Evolutionary conservation across 2,329 filamentous ascomycete species (phyloP).

Genomic region (Sporothrix schenckii): DNA sequence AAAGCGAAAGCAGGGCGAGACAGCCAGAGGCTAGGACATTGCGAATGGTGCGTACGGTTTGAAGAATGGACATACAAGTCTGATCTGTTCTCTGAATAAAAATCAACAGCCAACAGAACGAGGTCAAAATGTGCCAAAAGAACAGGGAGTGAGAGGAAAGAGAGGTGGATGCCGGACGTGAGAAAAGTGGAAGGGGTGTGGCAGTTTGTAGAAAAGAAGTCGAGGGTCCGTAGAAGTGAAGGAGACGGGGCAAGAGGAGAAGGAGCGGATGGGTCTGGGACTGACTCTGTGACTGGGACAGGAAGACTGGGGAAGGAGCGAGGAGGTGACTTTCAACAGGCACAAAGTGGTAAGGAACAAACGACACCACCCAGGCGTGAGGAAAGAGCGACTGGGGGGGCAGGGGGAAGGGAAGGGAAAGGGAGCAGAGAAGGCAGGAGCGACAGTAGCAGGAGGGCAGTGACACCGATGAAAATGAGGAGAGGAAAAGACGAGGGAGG

Average conservation of each 20-base stretch:
- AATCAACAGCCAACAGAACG: neutral
- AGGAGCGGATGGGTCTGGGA: conserved; percentile 1
- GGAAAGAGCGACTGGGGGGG: conserved; percentile 5
- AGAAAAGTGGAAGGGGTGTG: conserved; percentile 27
- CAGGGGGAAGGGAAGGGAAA: neutral
- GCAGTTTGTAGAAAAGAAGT: conserved; percentile 5
- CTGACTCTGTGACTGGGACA: neutral
- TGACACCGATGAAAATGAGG: conserved; percentile 8
- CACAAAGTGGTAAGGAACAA: conserved; percentile 9
- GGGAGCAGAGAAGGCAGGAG: conserved; percentile 1
- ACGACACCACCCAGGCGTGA: neutral
- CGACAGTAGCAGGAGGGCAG: neutral
- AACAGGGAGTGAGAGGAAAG: conserved; percentile 3
- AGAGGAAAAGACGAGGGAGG: conserved; percentile 7
- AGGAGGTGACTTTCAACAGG: neutral
- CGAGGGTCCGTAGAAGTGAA: neutral
- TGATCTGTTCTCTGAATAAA: neutral
- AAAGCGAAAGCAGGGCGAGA: neutral
- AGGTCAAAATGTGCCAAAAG: neutral
- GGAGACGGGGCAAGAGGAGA: conserved; percentile 20
- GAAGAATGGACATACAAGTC: neutral
- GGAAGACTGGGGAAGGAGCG: conserved; percentile 8
- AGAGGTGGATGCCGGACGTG: conserved; percentile 20
- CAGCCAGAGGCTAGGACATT: conserved; percentile 24
- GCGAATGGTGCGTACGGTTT: conserved; percentile 7